Conservation (phyloP, 75 land plant species). For the Chamaecyparis obtusa region DNA sequence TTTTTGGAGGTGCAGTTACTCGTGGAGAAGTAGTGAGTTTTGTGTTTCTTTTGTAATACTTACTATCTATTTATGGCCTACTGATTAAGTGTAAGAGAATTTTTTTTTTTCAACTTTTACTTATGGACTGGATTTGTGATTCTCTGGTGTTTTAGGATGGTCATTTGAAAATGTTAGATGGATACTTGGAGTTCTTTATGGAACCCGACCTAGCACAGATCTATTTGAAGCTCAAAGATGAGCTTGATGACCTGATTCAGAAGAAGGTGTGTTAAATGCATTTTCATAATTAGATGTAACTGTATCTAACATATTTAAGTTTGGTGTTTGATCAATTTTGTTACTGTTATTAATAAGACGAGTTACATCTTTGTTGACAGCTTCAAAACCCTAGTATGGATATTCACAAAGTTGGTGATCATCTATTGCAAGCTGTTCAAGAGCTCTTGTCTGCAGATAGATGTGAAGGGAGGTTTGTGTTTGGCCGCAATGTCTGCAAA, state of each 20-base stretch:
- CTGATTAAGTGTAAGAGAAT: not conserved
- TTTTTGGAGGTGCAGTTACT: constrained; percentile 83
- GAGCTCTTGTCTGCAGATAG: constrained; percentile 71
- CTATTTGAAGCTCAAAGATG: constrained; percentile 55
- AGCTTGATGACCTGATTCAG: constrained; percentile 76
- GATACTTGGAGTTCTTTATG: constrained; percentile 95
- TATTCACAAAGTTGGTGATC: constrained; percentile 38
- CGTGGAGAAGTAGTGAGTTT: constrained; percentile 53
- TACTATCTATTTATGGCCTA: not conserved
- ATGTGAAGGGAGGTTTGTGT: constrained; percentile 77
- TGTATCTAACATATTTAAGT: too few species aligned
- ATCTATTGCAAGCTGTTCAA: constrained; percentile 68
- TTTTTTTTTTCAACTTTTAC: not conserved
- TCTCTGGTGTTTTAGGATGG: constrained; percentile 59
- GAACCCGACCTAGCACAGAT: constrained; percentile 59
- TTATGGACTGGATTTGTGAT: not conserved
- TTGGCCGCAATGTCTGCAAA: constrained; percentile 47
- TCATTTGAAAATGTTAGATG: constrained; percentile 87
- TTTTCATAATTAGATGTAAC: not conserved
- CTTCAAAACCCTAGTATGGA: constrained; percentile 61
- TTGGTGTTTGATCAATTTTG: not conserved
- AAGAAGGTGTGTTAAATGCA: constrained; percentile 48
- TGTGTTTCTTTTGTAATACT: not conserved
- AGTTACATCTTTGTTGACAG: constrained; percentile 22
- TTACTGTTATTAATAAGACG: not conserved